A percentile compares a stretch with the other conserved stretches of the same genome.
Conservation (phyloP, 805 yeast genomes). For the Starmerella riodocensis region DNA sequence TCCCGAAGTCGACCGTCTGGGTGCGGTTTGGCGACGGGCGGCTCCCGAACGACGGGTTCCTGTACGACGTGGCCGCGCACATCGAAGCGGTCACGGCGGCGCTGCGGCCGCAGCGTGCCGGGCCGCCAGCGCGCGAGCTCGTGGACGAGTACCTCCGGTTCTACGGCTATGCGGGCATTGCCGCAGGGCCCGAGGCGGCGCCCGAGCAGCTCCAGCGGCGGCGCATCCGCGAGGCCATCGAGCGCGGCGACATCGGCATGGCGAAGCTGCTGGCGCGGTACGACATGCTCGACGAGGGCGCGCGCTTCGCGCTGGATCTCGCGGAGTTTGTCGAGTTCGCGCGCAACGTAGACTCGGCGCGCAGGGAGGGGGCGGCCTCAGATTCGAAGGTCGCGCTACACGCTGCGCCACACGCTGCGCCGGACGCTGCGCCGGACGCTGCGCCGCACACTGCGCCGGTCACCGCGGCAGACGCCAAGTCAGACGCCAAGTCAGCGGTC, state of each 20-base stretch:
- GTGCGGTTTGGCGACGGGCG: conserved; percentile 6
- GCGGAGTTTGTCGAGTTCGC: conserved; percentile 4
- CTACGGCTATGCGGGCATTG: conserved; percentile 4
- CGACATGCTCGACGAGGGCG: not conserved
- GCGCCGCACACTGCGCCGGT: too few species aligned
- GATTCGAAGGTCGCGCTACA: too few species aligned
- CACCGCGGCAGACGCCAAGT: too few species aligned
- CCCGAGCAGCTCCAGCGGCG: not conserved
- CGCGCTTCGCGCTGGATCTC: conserved; percentile 2
- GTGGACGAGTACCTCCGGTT: conserved; percentile 1
- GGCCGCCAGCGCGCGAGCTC: not conserved
- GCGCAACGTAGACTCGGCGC: too few species aligned
- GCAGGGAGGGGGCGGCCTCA: too few species aligned
- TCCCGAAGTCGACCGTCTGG: not conserved
- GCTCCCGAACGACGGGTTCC: conserved; percentile 7
- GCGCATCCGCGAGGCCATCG: not conserved
- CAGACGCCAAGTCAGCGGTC: too few species aligned
- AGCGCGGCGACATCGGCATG: not conserved
- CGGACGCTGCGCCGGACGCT: too few species aligned
- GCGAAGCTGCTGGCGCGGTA: not conserved
- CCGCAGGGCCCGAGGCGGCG: not conserved
- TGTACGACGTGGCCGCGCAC: conserved; percentile 3
- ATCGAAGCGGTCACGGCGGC: not conserved
- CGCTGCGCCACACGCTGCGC: too few species aligned
- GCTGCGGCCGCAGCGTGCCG: not conserved